Conservation (phyloP, 768 basidiomycete genomes). For the Termitomyces sp. region DNA sequence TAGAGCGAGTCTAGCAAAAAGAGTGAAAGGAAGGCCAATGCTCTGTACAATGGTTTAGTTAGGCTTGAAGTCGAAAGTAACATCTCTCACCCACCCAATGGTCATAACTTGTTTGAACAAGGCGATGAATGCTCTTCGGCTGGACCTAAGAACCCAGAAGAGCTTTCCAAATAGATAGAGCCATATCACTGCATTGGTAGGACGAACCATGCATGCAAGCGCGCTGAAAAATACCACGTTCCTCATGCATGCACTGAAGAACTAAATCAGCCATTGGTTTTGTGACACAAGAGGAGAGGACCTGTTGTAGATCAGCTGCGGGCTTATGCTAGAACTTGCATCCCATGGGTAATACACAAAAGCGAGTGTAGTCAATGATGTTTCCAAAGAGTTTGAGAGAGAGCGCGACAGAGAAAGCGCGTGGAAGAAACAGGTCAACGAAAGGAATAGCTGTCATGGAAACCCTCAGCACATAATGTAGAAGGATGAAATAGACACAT, state of each 20-base stretch:
- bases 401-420: slow-evolving; percentile 79
- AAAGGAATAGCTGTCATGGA: slow-evolving; percentile 59
- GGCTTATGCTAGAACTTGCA: slow-evolving; percentile 26
- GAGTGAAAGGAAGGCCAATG: slow-evolving; percentile 19
- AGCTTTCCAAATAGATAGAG: slow-evolving; percentile 56
- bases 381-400: slow-evolving; percentile 90
- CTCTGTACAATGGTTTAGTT: slow-evolving; percentile 14
- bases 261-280: not conserved
- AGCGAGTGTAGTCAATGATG: slow-evolving; percentile 75
- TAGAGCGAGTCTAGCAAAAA: slow-evolving; percentile 64
- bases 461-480: not conserved
- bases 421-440: slow-evolving; percentile 85
- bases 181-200: slow-evolving; percentile 90
- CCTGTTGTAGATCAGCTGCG: slow-evolving; percentile 35
- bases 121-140: slow-evolving; percentile 20
- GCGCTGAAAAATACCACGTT: slow-evolving; percentile 56
- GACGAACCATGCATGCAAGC: slow-evolving; percentile 75
- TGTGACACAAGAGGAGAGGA: slow-evolving; percentile 12
- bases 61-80: not conserved
- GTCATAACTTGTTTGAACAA: slow-evolving; percentile 33
- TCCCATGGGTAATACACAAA: slow-evolving; percentile 77
- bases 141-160: slow-evolving; percentile 44
- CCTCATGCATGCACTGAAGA: slow-evolving; percentile 25
- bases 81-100: slow-evolving; percentile 49
- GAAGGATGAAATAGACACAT: slow-evolving; percentile 22